Evolutionary conservation across 2,329 filamentous ascomycete species (phyloP).

Genomic region (Beauveria rudraprayagi): DNA sequence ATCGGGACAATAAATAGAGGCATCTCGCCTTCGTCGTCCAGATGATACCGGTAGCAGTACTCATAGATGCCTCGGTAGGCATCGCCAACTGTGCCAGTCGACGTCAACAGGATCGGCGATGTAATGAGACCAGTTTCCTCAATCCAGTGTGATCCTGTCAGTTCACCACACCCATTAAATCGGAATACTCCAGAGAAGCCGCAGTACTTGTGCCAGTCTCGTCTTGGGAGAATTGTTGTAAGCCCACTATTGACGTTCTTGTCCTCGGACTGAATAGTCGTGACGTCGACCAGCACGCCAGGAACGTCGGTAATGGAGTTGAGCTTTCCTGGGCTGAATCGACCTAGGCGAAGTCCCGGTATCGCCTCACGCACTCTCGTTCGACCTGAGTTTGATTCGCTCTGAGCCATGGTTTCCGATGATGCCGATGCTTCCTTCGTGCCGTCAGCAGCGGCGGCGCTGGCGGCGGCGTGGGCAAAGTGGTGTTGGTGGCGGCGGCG

Average conservation of each 20-base stretch:
- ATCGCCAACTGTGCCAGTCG: constrained; percentile 48
- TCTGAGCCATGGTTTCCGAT: background rate
- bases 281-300: constrained; percentile 38
- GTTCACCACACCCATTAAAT: constrained; percentile 57
- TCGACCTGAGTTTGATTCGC: background rate
- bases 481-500: too few species aligned
- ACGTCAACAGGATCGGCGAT: constrained; percentile 53
- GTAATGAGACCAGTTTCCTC: constrained; percentile 52
- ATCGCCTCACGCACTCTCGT: constrained; percentile 32
- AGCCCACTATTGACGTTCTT: constrained; percentile 39
- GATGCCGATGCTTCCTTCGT: background rate
- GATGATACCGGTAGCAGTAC: constrained; percentile 40
- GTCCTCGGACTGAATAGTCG: constrained; percentile 30
- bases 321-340: constrained; percentile 34
- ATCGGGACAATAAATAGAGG: constrained; percentile 50
- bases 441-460: too few species aligned
- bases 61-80: constrained; percentile 52
- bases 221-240: constrained; percentile 39
- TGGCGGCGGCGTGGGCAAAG: too few species aligned
- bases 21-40: constrained; percentile 33
- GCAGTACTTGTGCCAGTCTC: constrained; percentile 35
- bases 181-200: constrained; percentile 46
- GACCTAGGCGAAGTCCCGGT: constrained; percentile 35
- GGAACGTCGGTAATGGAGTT: constrained; percentile 45
- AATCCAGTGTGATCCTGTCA: constrained; percentile 55